A percentile compares a stretch with the other conserved stretches of the same genome.
Conservation (phyloP, 108 stramenopile species). For the Nannochloropsis gaditana region DNA sequence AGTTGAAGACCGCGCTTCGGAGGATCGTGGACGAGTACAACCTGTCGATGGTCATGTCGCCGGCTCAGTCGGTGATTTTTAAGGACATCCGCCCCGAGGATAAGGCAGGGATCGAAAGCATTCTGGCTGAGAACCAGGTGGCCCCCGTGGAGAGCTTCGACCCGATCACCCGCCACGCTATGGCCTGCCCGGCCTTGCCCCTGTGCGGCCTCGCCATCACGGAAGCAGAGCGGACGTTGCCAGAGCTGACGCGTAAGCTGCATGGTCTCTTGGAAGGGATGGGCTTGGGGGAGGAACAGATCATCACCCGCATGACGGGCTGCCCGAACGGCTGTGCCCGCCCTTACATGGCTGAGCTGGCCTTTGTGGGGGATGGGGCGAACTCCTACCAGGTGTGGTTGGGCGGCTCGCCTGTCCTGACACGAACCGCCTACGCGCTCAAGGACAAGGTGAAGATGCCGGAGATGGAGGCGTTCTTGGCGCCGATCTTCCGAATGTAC, state of each 20-base stretch:
- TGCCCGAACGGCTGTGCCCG: constrained; percentile 98
- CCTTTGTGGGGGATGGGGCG: constrained; percentile 91
- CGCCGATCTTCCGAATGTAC: constrained; percentile 81
- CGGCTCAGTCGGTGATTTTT: constrained; percentile 87
- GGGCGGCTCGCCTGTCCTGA: constrained; percentile 85
- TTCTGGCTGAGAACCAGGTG: constrained; percentile 76
- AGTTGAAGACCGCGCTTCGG: constrained; percentile 78
- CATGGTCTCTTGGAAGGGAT: constrained; percentile 70
- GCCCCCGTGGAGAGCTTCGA: constrained; percentile 69
- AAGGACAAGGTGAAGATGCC: constrained; percentile 74
- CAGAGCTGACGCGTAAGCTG: constrained; percentile 74
- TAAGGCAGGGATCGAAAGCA: constrained; percentile 68
- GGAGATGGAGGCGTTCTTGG: constrained; percentile 70
- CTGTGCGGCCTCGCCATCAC: constrained; percentile 93
- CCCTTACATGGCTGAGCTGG: constrained; percentile 98
- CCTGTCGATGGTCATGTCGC: constrained; percentile 77
- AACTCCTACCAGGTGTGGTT: constrained; percentile 84
- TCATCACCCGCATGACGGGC: constrained; percentile 93
- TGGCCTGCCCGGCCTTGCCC: constrained; percentile 96
- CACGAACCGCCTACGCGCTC: constrained; percentile 79
- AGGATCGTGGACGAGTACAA: constrained; percentile 78
- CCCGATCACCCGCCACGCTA: constrained; percentile 56
- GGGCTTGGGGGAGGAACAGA: constrained; percentile 79
- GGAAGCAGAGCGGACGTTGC: constrained; percentile 91
- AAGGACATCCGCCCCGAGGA: constrained; percentile 77